Conservation (phyloP, 495 filamentous ascomycete species). For the Xylaria grammica region DNA sequence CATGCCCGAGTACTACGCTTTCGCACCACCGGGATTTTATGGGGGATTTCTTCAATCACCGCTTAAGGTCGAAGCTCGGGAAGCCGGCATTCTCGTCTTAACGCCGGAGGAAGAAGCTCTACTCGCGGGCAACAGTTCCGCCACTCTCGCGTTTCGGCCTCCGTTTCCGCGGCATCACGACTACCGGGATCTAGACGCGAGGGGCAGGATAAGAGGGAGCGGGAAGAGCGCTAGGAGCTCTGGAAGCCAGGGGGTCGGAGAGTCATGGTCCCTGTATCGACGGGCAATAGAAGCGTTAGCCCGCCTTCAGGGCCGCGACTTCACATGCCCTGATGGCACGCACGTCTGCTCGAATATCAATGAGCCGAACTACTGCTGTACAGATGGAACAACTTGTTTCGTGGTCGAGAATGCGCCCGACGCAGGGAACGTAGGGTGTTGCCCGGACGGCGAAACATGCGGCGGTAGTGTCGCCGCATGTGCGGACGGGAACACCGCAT, state of each 20-base stretch:
- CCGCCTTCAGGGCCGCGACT: constrained; percentile 57
- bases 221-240: neutral
- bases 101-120: constrained; percentile 30
- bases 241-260: neutral
- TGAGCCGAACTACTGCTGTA: constrained; percentile 79
- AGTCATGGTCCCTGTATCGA: constrained; percentile 30
- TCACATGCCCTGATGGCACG: constrained; percentile 77
- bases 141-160: constrained; percentile 35
- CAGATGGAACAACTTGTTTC: constrained; percentile 65
- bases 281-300: constrained; percentile 45
- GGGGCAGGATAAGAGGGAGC: neutral
- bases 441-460: constrained; percentile 73
- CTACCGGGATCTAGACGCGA: neutral
- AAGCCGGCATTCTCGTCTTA: constrained; percentile 6
- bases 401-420: constrained; percentile 65
- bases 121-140: constrained; percentile 37
- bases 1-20: constrained; percentile 65
- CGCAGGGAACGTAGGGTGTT: constrained; percentile 85
- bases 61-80: constrained; percentile 24
- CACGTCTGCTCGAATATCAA: constrained; percentile 69
- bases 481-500: constrained; percentile 66
- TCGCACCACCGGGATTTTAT: constrained; percentile 29
- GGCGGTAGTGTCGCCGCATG: constrained; percentile 68
- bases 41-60: constrained; percentile 19
- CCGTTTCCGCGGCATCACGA: constrained; percentile 45